These are phyloP conservation scores for Fusarium dlaminii DNA, from an alignment of 2,329 filamentous ascomycete species.

Conservation along the genomic window DNA sequence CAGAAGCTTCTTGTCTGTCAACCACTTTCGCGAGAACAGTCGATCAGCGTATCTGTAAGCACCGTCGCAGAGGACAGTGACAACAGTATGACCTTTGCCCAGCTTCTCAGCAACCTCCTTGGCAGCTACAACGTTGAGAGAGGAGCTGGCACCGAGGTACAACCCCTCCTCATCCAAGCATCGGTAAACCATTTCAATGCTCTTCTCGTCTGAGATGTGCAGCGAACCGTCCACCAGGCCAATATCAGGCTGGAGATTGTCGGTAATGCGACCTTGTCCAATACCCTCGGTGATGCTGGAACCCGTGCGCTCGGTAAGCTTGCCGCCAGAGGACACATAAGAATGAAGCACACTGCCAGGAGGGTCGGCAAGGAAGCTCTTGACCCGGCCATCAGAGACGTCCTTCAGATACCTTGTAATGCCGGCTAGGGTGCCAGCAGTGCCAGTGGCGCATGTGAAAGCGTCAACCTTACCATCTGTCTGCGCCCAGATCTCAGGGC, in stretches of 20 bases:
- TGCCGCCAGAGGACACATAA: slow-evolving; percentile 87
- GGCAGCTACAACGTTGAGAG: slow-evolving; percentile 93
- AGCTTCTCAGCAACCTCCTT: slow-evolving; percentile 93
- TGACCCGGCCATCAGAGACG: slow-evolving; percentile 78
- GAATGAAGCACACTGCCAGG: slow-evolving; percentile 93
- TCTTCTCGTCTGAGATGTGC: slow-evolving; percentile 90
- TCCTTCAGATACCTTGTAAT: slow-evolving; percentile 90
- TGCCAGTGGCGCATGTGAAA: slow-evolving; percentile 95
- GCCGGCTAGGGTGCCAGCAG: slow-evolving; percentile 89
- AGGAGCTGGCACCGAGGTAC: slow-evolving; percentile 93
- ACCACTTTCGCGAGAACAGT: slow-evolving; percentile 91
- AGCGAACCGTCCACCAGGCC: slow-evolving; percentile 85
- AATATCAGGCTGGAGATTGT: slow-evolving; percentile 89
- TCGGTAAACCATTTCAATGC: slow-evolving; percentile 96
- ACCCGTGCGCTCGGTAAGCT: slow-evolving; percentile 81
- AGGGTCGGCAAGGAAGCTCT: slow-evolving; percentile 91
- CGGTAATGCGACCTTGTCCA: slow-evolving; percentile 94
- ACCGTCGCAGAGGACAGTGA: slow-evolving; percentile 93
- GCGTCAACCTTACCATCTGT: slow-evolving; percentile 87
- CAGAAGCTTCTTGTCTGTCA: slow-evolving; percentile 84
- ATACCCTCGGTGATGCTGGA: slow-evolving; percentile 97
- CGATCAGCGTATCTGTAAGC: slow-evolving; percentile 97
- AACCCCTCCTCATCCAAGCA: slow-evolving; percentile 95
- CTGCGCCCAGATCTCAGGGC: slow-evolving; percentile 96
- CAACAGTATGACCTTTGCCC: slow-evolving; percentile 88